Conservation (phyloP, 2,329 filamentous ascomycete species). For the Alternaria sp. region DNA sequence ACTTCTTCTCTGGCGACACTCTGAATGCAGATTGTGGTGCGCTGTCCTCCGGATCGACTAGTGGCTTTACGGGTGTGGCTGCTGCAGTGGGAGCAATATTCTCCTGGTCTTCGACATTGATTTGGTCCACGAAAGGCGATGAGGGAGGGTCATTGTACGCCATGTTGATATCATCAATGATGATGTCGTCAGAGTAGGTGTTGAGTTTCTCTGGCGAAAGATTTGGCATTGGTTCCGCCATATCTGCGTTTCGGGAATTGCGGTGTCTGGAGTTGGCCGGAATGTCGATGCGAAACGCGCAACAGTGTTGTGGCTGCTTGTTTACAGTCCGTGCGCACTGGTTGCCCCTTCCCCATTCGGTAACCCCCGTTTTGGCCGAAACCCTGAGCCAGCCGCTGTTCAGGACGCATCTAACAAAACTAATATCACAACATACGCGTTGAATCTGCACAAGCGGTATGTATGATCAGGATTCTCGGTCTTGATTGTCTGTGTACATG, state of each 20-base stretch:
- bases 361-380: conserved; percentile 21
- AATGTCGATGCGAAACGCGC: conserved; percentile 24
- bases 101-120: conserved; percentile 53
- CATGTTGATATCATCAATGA: conserved; percentile 45
- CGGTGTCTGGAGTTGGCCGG: conserved; percentile 24
- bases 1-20: conserved; percentile 42
- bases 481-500: not conserved
- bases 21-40: conserved; percentile 46
- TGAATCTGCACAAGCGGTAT: not conserved
- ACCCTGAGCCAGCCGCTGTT: not conserved
- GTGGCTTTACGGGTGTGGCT: conserved; percentile 37
- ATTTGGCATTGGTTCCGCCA: conserved; percentile 46
- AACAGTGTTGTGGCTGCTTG: conserved; percentile 26
- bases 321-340: conserved; percentile 23
- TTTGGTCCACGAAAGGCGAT: conserved; percentile 59
- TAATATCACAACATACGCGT: not conserved
- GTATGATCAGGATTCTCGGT: not conserved
- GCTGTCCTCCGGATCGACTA: conserved; percentile 37
- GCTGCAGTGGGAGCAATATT: conserved; percentile 43
- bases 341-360: conserved; percentile 23
- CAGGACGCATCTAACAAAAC: not conserved
- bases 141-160: conserved; percentile 56
- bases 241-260: conserved; percentile 23
- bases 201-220: conserved; percentile 46
- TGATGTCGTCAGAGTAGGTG: conserved; percentile 30